Evolutionary conservation across 352 stramenopile species (phyloP), one percentile per base, ranked within the genome.

Genomic region (Plasmopara halstedii): DNA sequence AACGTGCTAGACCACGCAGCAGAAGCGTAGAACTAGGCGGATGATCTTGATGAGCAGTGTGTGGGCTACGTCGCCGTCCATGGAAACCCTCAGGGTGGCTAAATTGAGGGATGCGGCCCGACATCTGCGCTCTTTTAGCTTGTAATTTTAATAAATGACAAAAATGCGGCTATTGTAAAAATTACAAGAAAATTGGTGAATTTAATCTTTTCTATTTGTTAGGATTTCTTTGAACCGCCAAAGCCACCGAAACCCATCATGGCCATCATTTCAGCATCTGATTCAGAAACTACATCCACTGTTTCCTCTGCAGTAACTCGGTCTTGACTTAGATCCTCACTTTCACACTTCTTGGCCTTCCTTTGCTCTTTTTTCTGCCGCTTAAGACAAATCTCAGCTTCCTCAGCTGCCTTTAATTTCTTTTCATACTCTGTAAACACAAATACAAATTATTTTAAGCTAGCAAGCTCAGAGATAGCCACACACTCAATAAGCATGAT

Each of bases 191-290:
- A 29, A 15, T 35, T 35, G n/a, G n/a, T n/a, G n/a, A n/a, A n/a
- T n/a, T n/a, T n/a, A n/a, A n/a, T n/a, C n/a, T n/a, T n/a, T n/a
- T n/a, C n/a, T n/a, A n/a, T n/a, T 13, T 50, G n/a, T 45, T 54
- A 67, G 68, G 44, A 50, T 49, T 85, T 85, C 32, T 90, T 95
- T 7, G 78, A 88, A 25, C 78, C 70, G 19, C 78, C 72, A 46
- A 96, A 96, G 31, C 83, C 82, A 1, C 67, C 70, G 44, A 96
- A 95, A 22, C 86, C 86, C 87, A 96, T 96, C 75, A 95, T 85
- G 15, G 84, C 81, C 77, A 90, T 91, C 83, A 96, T 95, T 25
- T 77, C 81, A 4, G 76, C 75, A 20, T 95, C 82, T 20, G 61
- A 43, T 3, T 56, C 44, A 26, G 49, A 32, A 49, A 45, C 40